phyloP scores from a whole-genome alignment of 768 basidiomycete species.

The Agaricus blazei region DNA sequence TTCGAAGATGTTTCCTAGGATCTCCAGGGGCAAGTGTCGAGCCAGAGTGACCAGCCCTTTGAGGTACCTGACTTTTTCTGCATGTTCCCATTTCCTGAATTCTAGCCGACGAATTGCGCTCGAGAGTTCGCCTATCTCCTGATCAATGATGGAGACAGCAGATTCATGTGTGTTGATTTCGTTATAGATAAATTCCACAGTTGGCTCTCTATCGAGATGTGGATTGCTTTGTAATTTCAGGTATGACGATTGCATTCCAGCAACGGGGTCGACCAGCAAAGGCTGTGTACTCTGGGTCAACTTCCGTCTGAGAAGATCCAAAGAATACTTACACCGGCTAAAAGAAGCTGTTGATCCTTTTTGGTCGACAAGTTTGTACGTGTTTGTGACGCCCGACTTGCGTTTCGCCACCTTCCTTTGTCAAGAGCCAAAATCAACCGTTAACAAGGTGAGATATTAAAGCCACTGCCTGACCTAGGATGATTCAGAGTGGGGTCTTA shows the following conservation, averaged over 20 bases:
- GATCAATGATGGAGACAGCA: conserved; percentile 35
- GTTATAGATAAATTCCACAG: conserved; percentile 15
- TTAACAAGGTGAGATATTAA: conserved; percentile 11
- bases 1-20: conserved; percentile 51
- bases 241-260: background rate
- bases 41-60: conserved; percentile 50
- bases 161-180: conserved; percentile 32
- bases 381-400: background rate
- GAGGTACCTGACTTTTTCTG: conserved; percentile 36
- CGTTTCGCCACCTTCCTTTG: too few species aligned
- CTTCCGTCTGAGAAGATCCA: background rate
- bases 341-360: too few species aligned
- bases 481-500: conserved; percentile 96
- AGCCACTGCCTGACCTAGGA: conserved; percentile 32
- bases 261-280: background rate
- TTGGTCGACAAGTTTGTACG: background rate
- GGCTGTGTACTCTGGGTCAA: background rate
- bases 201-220: conserved; percentile 9
- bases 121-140: conserved; percentile 36
- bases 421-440: background rate
- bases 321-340: background rate
- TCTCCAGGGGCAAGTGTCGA: conserved; percentile 48
- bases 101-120: conserved; percentile 36
- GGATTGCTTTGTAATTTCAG: background rate
- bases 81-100: conserved; percentile 35